Conservation (phyloP, 139 green algal genomes). For the Haematococcus lacustris region DNA sequence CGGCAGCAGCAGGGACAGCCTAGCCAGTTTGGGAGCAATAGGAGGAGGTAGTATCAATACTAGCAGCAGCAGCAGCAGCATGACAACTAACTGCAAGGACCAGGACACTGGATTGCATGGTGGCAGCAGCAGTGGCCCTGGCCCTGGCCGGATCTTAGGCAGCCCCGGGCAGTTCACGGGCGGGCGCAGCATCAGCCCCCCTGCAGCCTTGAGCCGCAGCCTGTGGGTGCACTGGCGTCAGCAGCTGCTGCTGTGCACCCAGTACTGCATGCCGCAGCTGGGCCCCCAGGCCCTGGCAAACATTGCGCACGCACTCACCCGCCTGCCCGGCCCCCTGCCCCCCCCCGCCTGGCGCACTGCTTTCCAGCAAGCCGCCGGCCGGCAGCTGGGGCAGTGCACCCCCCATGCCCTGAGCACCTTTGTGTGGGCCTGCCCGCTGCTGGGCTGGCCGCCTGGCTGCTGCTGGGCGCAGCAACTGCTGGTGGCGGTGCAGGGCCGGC, state of each 20-base stretch:
- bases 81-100: neutral
- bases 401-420: neutral
- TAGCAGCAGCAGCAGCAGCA: neutral
- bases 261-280: neutral
- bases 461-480: neutral
- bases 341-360: neutral
- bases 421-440: neutral
- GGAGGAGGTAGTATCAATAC: too few species aligned
- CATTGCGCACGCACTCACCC: neutral
- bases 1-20: neutral
- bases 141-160: too few species aligned
- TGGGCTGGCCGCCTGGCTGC: neutral
- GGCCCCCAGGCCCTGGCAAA: neutral
- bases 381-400: neutral
- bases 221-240: neutral
- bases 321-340: neutral
- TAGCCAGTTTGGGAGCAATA: neutral
- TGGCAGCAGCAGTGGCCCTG: too few species aligned
- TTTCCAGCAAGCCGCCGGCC: neutral
- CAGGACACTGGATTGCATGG: too few species aligned
- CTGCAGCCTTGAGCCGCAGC: too few species aligned
- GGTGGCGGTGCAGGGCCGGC: neutral
- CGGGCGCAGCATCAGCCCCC: too few species aligned
- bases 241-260: neutral
- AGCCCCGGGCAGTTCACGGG: too few species aligned